Percentiles rank a stretch among this genome's conserved stretches.
Evolutionary conservation across 23 red algal genomes (phyloP).

Genomic region (Gracilaria domingensis): DNA sequence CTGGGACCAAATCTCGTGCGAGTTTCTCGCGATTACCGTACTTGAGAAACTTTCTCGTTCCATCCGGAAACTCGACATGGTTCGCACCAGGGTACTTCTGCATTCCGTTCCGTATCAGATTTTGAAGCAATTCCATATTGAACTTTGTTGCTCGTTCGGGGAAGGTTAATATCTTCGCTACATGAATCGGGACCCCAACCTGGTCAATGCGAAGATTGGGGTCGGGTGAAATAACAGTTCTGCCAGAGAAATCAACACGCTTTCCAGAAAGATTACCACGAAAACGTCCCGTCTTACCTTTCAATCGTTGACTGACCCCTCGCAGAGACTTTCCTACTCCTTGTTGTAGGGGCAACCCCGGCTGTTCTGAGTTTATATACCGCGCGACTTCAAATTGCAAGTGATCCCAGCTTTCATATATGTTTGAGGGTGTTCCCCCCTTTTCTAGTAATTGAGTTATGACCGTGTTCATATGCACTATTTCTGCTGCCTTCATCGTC

Average conservation of each 20-base stretch:
- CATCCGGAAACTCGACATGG: conserved; percentile 80
- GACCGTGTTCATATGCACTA: conserved; percentile 83
- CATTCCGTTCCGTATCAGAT: conserved; percentile 75
- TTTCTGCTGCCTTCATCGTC: conserved; percentile 92
- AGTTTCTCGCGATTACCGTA: conserved; percentile 90
- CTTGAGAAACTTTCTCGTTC: conserved; percentile 87
- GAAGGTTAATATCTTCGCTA: conserved; percentile 84
- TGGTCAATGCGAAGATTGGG: conserved; percentile 93
- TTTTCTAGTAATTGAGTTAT: conserved; percentile 76
- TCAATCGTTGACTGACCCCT: conserved; percentile 91
- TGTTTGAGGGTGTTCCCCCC: conserved; percentile 53
- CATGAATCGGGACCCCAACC: conserved; percentile 88
- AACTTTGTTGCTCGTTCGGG: conserved; percentile 91
- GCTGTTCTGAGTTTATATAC: conserved; percentile 88
- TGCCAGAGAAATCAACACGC: conserved; percentile 93
- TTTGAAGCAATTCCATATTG: conserved; percentile 78
- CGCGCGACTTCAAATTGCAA: conserved; percentile 82
- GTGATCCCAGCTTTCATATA: conserved; percentile 96
- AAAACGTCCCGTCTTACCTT: conserved; percentile 96
- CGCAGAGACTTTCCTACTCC: conserved; percentile 71
- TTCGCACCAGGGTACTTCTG: conserved; percentile 95
- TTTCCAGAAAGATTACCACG: conserved; percentile 97
- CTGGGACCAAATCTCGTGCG: conserved; percentile 65
- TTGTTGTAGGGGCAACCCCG: conserved; percentile 72
- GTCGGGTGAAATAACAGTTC: conserved; percentile 98